Evolutionary conservation across 2,329 filamentous ascomycete genomes (phyloP).

Genomic region (Fusarium odoratissimum): DNA sequence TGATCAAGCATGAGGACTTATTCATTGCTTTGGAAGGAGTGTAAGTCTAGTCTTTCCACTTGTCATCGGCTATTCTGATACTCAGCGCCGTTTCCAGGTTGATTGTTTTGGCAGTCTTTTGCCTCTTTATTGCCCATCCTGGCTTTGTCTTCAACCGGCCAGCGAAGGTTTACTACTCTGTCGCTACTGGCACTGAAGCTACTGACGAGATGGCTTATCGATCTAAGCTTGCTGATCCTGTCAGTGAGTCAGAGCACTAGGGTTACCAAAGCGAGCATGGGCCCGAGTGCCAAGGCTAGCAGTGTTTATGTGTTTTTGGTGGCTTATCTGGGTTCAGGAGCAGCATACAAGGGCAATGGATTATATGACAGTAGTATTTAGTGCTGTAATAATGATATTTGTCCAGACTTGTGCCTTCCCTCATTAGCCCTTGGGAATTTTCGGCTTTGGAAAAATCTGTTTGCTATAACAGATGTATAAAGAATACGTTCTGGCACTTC

Average conservation of each 20-base stretch:
- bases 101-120: conserved; percentile 25
- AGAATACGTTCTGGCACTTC: neutral
- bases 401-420: neutral
- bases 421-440: accelerated
- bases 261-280: neutral
- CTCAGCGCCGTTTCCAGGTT: neutral
- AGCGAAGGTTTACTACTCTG: conserved; percentile 3
- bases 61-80: accelerated
- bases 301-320: no score
- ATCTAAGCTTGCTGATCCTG: neutral
- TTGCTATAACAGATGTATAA: neutral
- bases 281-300: accelerated
- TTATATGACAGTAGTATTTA: neutral
- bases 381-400: neutral
- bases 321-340: accelerated
- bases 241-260: neutral
- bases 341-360: accelerated
- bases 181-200: neutral
- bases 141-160: conserved; percentile 5
- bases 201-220: neutral
- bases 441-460: accelerated
- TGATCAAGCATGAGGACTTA: conserved; percentile 57
- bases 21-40: conserved; percentile 59
- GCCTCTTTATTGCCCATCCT: conserved; percentile 15
- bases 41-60: conserved; percentile 18